Base-by-base conservation (phyloP, 2,329 filamentous ascomycete species). In the Didymellaceae sp. region DNA sequence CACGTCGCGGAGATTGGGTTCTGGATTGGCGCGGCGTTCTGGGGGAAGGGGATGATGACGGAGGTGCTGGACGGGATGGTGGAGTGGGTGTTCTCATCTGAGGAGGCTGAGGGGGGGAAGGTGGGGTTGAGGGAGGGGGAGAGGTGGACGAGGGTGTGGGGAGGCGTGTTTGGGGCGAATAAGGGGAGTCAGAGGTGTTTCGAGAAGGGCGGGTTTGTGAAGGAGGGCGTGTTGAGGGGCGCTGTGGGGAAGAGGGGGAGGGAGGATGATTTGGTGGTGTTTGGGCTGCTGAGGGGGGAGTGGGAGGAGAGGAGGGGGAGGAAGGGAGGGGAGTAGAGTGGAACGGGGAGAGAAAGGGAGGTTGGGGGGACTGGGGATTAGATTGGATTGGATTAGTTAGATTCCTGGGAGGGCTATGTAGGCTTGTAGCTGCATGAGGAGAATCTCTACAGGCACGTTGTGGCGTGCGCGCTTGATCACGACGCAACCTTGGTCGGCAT, bases 1-100 rank as follows among this genome's bases (percentile, higher is more conserved):
- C 73, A 74, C 45, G 64, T 61, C 1, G 75, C 70, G 1, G 73
- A 76, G 48, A 39, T 78, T 1, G 75, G 75, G 8, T 78, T 74
- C 58, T 78, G 76, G 76, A 47, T 78, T 9, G 69, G 65, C 13
- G 70, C 74, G 44, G 52, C 54, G 22, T 62, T 62, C 26, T 73
- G 72, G 72, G 73, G 75, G 1, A 54, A 58, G 33, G 70, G 70
- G 2, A 58, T 72, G 22, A 67, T 64, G 57, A 68, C 59, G 1
- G 68, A 68, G 45, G 66, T 65, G 14, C 45, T 74, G n/a, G 54
- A 52, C 10, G 70, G 58, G 6, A 68, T 75, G 34, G 66, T 70
- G 13, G 50, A 54, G 13, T 77, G 72, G 71, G 53, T 53, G 2
- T 78, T 75, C 48, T 26, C 45, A 4, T 4, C 11, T 6, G 45